phyloP scores from a whole-genome alignment of 2,329 filamentous ascomycete species.

The Neonectria coccinea region DNA sequence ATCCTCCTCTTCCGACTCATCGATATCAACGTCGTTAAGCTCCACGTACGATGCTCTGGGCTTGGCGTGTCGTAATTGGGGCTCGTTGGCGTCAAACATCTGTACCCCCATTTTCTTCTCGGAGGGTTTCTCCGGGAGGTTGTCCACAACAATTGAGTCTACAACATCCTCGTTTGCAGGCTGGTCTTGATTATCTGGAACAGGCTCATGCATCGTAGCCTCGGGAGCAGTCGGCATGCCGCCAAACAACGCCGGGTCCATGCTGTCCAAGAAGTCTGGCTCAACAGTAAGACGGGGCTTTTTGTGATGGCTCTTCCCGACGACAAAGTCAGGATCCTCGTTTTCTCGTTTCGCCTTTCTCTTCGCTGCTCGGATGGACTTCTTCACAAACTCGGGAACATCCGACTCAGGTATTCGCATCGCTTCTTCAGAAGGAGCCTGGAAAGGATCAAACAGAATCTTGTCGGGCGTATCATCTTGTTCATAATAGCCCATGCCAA shows the following conservation, averaged over 20 bases:
- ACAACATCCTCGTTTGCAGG: conserved; percentile 24
- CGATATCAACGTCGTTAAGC: conserved; percentile 55
- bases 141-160: conserved; percentile 22
- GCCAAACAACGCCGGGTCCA: conserved; percentile 67
- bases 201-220: conserved; percentile 36
- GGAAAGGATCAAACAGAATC: conserved; percentile 70
- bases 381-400: conserved; percentile 66
- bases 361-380: conserved; percentile 65
- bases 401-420: conserved; percentile 59
- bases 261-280: conserved; percentile 52
- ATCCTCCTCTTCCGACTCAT: conserved; percentile 59
- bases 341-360: conserved; percentile 64
- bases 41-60: conserved; percentile 65
- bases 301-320: conserved; percentile 58
- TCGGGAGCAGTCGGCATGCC: conserved; percentile 29
- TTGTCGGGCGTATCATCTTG: conserved; percentile 68
- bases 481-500: conserved; percentile 72
- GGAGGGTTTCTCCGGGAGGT: conserved; percentile 24
- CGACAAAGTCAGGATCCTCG: conserved; percentile 66
- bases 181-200: conserved; percentile 35
- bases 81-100: conserved; percentile 59
- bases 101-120: conserved; percentile 39
- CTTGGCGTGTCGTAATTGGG: conserved; percentile 64
- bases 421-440: conserved; percentile 61
- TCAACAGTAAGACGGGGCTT: conserved; percentile 49